Base-by-base conservation (phyloP, 495 filamentous ascomycete species). In the Friedmanniomyces simplex region DNA sequence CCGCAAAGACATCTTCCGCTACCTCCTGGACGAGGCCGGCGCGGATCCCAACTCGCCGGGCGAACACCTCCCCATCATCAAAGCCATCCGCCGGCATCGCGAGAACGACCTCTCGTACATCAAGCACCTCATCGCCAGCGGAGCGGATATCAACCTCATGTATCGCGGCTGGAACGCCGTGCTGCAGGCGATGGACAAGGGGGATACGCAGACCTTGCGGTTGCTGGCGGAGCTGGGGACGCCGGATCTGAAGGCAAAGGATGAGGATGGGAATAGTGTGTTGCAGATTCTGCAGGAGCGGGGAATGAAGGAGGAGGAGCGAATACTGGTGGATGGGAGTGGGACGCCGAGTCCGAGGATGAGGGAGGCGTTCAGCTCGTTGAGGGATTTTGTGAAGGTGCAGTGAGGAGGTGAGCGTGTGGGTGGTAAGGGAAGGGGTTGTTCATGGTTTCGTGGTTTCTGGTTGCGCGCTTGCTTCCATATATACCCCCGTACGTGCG, bases 61-160 rank as follows among this genome's bases (percentile, higher is more conserved):
- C 3, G 78, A 79, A 57, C 78, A 79, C 59, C 65, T 79, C 16
- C 77, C 78, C 0, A 70, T 79, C 52, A 74, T 81, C 34, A 79
- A 81, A 50, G 76, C 77, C 8, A 69, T 81, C 7, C 73, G 78
- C 2, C 67, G 77, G 25, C 67, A 69, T 59, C 66, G 73, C 55
- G 71, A 69, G 16, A 68, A 76, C 28, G 76, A 78, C 54, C 68
- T 71, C 0, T 74, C 76, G 58, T 74, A 79, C 47, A 71, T 79
- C 37, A 68, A 75, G 55, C 59, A 78, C 55, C 69, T 81, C 5
- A 64, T 81, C 14, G 68, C 71, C 13, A 69, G 73, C 50, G 79
- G 79, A 28, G 79, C 77, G 7, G 74, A 81, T 54, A 74, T 77
- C 37, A 79, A 80, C 59, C 70, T 73, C 63, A 70, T 76, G 54